Base-by-base conservation (phyloP, 2,329 filamentous ascomycete species). In the Stagonosporopsis cucurbitacearum region DNA sequence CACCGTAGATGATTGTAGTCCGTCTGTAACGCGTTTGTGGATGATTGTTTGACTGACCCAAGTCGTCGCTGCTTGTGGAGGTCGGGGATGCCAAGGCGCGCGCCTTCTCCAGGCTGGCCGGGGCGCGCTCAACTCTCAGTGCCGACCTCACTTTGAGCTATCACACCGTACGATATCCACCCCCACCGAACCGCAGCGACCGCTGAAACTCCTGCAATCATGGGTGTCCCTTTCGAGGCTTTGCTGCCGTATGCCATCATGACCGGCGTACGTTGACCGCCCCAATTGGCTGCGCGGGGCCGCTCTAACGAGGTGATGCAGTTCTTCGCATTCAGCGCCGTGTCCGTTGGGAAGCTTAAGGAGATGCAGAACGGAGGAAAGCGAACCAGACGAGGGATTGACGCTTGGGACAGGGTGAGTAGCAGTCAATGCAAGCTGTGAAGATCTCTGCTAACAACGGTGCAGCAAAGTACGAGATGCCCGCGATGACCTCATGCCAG, bases 161-260 rank as follows among this genome's bases (percentile, higher is more conserved):
- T 35, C 30, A 35, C 43, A 49, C 48, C 39, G 40, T 44, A 43
- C 47, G 44, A 44, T 17, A 48, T 47, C 62, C 58, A 53, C 62
- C 60, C 57, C 60, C 58, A 54, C 64, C 58, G 60, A 62, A 59
- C 55, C 57, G 61, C 62, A 52, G 54, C 68, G 42, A 49, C 59
- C 56, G 53, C 61, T 59, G 57, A 51, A 58, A 68, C 70, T 53
- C 58, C 65, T 60, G 66, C 70, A 73, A 80, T 62, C 63, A 87
- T 87, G 86, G 85, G 84, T 75, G 84, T 88, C 60, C 86, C 86
- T 40, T 88, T 88, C 74, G 86, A 88, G 78, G 82, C 86, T 63
- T 75, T 88, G 64, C 71, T 88, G 67, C 86, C 86, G 44, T 88
- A 87, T 72, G 86, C 80, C 65, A 84, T 88, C 71, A 85, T 87